These are phyloP conservation scores for Mycena latifolia DNA, from an alignment of 768 basidiomycete species.

Conservation along the genomic window DNA sequence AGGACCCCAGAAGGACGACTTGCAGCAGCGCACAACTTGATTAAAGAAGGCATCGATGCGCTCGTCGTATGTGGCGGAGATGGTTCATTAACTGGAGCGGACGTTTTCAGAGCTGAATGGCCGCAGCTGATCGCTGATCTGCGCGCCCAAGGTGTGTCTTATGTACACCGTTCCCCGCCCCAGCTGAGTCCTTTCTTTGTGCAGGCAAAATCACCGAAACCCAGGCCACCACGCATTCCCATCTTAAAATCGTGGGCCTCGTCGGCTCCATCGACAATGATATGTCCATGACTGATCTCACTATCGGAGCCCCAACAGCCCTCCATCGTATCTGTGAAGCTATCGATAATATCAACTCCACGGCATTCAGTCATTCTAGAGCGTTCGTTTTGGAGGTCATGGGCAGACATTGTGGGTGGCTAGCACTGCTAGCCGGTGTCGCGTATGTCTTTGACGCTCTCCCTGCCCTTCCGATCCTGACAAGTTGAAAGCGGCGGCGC, in stretches of 20 bases:
- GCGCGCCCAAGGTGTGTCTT: constrained; percentile 64
- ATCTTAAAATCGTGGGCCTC: constrained; percentile 97
- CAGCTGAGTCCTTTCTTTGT: not conserved
- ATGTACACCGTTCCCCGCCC: not conserved
- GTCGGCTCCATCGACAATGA: constrained; percentile 99
- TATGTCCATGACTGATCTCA: constrained; percentile 97
- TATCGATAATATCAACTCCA: constrained; percentile 98
- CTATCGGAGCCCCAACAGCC: constrained; percentile 96
- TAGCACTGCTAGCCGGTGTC: constrained; percentile 93
- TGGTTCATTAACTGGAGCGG: constrained; percentile 96
- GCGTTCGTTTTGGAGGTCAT: constrained; percentile 99
- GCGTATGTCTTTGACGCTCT: constrained; percentile 61
- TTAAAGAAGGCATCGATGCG: constrained; percentile 97
- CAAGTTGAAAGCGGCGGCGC: constrained; percentile 76
- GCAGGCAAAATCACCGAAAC: constrained; percentile 82
- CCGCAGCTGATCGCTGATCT: constrained; percentile 83
- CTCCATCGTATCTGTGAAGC: constrained; percentile 97
- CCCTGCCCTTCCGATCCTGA: not conserved
- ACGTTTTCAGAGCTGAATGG: constrained; percentile 95
- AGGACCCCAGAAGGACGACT: constrained; percentile 89
- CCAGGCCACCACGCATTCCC: constrained; percentile 77
- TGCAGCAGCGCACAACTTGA: constrained; percentile 90
- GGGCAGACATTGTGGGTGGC: constrained; percentile 99
- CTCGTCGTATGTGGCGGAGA: constrained; percentile 98
- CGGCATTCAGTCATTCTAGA: constrained; percentile 94